Evolutionary conservation across 192 early-diverging fungal species (phyloP).

Genomic region (Backusella luteola): DNA sequence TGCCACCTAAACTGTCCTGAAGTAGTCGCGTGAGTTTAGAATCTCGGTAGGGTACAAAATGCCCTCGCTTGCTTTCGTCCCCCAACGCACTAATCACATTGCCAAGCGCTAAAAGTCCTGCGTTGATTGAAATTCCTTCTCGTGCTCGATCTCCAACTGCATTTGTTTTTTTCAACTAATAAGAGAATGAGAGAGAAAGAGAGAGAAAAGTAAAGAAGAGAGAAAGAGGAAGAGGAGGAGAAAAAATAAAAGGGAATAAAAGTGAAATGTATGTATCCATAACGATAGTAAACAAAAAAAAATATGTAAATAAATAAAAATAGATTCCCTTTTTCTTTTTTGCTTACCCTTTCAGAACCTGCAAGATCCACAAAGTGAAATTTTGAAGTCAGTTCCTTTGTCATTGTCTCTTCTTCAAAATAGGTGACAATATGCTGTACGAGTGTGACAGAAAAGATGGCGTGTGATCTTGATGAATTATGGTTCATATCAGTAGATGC

Average conservation of each 20-base stretch:
- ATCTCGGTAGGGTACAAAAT: conserved; percentile 95
- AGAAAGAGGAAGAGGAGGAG: not conserved
- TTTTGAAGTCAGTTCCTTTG: conserved; percentile 47
- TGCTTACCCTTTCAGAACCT: conserved; percentile 81
- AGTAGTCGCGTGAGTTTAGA: conserved; percentile 96
- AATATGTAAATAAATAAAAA: not conserved
- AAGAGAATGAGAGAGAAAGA: not conserved
- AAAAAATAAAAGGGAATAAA: not conserved
- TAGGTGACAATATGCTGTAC: conserved; percentile 61
- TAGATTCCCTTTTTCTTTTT: not conserved
- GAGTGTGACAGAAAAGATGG: conserved; percentile 91
- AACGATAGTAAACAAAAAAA: not conserved
- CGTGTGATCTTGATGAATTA: conserved; percentile 94
- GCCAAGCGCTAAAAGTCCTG: conserved; percentile 92
- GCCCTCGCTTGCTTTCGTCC: conserved; percentile 63
- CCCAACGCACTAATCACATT: conserved; percentile 97
- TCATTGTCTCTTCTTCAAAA: conserved; percentile 32
- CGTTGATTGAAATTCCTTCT: conserved; percentile 97
- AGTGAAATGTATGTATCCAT: not conserved
- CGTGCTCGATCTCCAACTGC: conserved; percentile 90
- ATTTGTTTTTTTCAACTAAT: conserved; percentile 83
- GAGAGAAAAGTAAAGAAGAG: not conserved
- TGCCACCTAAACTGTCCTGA: conserved; percentile 95
- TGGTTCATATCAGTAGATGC: conserved; percentile 97
- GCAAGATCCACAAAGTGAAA: conserved; percentile 99